A percentile compares a stretch with the other conserved stretches of the same genome.
Evolutionary conservation across 2,329 filamentous ascomycete genomes (phyloP).

Genomic region (Aureobasidium subglaciale): DNA sequence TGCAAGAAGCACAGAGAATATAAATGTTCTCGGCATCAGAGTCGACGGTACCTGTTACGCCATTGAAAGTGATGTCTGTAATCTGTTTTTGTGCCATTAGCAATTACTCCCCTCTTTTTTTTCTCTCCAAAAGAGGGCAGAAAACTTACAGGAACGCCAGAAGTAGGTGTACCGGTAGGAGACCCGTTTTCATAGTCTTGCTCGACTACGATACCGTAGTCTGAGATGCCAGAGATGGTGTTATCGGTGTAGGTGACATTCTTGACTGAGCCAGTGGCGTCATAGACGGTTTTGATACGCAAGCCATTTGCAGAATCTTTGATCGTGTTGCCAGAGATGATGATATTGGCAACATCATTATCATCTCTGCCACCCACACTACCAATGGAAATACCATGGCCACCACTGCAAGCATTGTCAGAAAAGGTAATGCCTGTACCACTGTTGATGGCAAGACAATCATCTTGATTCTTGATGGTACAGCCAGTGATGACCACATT

Average conservation of each 20-base stretch:
- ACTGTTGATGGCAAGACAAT: slow-evolving; percentile 26
- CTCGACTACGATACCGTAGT: slow-evolving; percentile 51
- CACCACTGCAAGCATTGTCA: slow-evolving; percentile 40
- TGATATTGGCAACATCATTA: slow-evolving; percentile 45
- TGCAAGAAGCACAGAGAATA: slow-evolving; percentile 48
- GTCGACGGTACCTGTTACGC: slow-evolving; percentile 39
- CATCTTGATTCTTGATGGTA: slow-evolving; percentile 25
- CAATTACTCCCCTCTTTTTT: no score
- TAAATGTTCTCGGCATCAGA: slow-evolving; percentile 36
- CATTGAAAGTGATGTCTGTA: slow-evolving; percentile 40
- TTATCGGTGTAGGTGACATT: slow-evolving; percentile 50
- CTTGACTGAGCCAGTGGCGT: slow-evolving; percentile 44
- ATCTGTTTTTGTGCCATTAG: no score
- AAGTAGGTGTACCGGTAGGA: slow-evolving; percentile 38
- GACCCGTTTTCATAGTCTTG: slow-evolving; percentile 51
- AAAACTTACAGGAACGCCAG: slow-evolving; percentile 47
- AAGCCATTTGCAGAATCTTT: slow-evolving; percentile 43
- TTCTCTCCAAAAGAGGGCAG: no score
- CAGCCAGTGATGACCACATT: slow-evolving; percentile 22
- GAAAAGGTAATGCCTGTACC: slow-evolving; percentile 38
- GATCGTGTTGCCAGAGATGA: slow-evolving; percentile 40
- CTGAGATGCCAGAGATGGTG: slow-evolving; percentile 42
- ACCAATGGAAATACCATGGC: slow-evolving; percentile 50
- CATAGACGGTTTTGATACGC: slow-evolving; percentile 49
- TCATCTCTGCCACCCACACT: slow-evolving; percentile 47